Evolutionary conservation across 805 yeast genomes (phyloP), one percentile per base, ranked within the genome.

Genomic region (Candida takata): DNA sequence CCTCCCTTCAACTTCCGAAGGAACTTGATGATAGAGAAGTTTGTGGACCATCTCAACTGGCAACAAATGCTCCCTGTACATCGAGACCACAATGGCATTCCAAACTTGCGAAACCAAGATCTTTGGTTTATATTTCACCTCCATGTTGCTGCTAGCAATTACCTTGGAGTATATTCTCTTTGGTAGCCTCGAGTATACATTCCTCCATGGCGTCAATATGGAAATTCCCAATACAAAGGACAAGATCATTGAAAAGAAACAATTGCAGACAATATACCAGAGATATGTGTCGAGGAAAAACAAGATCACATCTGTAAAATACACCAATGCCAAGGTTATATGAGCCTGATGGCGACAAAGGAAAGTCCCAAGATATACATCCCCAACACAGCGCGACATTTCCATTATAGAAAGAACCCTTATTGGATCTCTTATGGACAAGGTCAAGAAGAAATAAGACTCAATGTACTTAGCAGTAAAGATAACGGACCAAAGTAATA

Each of bases 161-260:
- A 86, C 64, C 47, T 85, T 84, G 9, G 90, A 73, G 45, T 72
- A 72, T 3, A 85, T 81, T 48, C 95, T 67, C 48, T 79, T 77
- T 0, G 95, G 95, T 15, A 86, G 60, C 33, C 87, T 62, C 4
- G 85, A 71, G 54, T 77, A 84, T 20, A 81, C 74, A 49, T 83
- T 84, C 52, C 84, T 74, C 95, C 95, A 84, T 1, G 95, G 95
- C 2, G 94, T 81, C 77, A 88, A 75, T 6, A 84, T 76, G 1
- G 94, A 83, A 7, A 83, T 77, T 1, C 95, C 95, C 44, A 79
- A 65, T n/a, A 79, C 73, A 47, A 79, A 72, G 1, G 92, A 81
- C 13, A 83, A 58, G 32, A 75, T 67, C 14, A 83, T 79, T 0
- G 94, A 84, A 41, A 82, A 79, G 0, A 73, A 51, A 4, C 92